Evolutionary conservation across 768 basidiomycete genomes (phyloP).

Genomic region (Termitomyces sp.): DNA sequence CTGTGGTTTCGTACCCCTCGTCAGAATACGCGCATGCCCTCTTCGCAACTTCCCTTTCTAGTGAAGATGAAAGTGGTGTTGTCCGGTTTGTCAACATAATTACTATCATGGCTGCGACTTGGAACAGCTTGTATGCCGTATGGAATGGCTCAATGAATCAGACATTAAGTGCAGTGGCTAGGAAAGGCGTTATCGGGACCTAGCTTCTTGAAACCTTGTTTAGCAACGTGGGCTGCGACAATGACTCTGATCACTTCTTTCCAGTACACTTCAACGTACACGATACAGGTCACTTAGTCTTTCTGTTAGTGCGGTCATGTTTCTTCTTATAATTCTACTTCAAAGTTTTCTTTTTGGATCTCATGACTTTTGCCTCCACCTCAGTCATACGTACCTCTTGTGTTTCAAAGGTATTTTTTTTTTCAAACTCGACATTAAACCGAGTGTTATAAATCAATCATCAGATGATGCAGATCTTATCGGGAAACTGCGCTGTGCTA

Average conservation of each 20-base stretch:
- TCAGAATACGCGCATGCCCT: conserved; percentile 40
- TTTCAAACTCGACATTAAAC: no score
- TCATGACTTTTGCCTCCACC: no score
- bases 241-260: not conserved
- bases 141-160: conserved; percentile 36
- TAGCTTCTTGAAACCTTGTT: not conserved
- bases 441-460: no score
- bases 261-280: not conserved
- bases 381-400: not conserved
- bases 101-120: conserved; percentile 55
- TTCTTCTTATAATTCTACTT: not conserved
- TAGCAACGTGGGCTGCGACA: not conserved
- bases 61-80: conserved; percentile 9
- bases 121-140: conserved; percentile 36
- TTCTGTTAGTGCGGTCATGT: not conserved
- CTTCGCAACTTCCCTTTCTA: conserved; percentile 29
- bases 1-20: conserved; percentile 41
- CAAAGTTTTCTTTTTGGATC: not conserved
- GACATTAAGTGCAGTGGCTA: conserved; percentile 29
- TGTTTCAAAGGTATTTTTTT: no score
- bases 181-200: conserved; percentile 34
- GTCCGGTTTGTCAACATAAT: conserved; percentile 43
- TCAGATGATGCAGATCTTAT: no score
- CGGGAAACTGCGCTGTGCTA: no score
- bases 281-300: no score